Percentiles rank a stretch among this genome's conserved stretches.
Evolutionary conservation across 108 stramenopile genomes (phyloP).

Genomic region (Thalassiosira profunda): DNA sequence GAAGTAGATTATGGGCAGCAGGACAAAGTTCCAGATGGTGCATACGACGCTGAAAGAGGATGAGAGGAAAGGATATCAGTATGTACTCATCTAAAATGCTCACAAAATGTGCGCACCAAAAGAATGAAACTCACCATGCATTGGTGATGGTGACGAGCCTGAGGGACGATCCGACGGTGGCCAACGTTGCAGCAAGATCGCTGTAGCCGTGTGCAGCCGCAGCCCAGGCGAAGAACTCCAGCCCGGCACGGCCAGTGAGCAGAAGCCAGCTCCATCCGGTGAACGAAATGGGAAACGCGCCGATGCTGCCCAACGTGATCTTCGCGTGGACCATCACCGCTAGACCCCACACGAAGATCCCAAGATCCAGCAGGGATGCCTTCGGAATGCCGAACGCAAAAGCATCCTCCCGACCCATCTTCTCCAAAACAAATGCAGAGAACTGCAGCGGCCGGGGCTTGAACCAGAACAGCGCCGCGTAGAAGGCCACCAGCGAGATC

Average conservation of each 20-base stretch:
- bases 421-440: neutral
- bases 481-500: conserved; percentile 26
- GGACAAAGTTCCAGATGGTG: conserved; percentile 84
- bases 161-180: conserved; percentile 28
- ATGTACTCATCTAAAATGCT: no score
- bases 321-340: conserved; percentile 27
- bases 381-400: conserved; percentile 35
- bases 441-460: conserved; percentile 38
- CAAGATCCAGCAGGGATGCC: conserved; percentile 14
- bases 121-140: no score
- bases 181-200: conserved; percentile 13
- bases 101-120: no score
- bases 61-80: no score
- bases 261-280: conserved; percentile 52
- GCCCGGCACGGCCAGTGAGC: conserved; percentile 37
- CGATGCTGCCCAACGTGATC: conserved; percentile 19
- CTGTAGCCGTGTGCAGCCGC: neutral
- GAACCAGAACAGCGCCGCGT: conserved; percentile 27
- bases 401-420: conserved; percentile 1
- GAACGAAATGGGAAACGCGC: conserved; percentile 39
- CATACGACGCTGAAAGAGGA: no score
- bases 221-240: conserved; percentile 35
- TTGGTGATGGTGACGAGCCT: conserved; percentile 43
- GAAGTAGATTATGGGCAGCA: conserved; percentile 73
- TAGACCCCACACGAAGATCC: conserved; percentile 33